Base-by-base conservation (phyloP, 805 yeast species). In the Saccharomyces mikatae region DNA sequence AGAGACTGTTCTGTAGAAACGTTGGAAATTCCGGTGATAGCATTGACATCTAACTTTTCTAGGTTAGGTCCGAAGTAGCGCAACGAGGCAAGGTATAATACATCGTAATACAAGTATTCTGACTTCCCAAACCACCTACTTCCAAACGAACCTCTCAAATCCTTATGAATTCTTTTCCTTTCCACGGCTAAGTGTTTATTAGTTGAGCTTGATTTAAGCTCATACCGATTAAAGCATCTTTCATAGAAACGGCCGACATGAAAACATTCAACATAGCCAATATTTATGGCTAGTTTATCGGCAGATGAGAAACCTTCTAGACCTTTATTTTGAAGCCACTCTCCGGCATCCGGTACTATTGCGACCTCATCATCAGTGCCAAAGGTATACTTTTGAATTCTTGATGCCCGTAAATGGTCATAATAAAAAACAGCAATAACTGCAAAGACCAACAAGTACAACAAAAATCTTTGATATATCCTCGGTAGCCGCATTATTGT, bases 71-170 rank as follows among this genome's bases (percentile, higher is more conserved):
- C 46, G n/a, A 17, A 31, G 24, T 41, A 21, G 11, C 28, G 31
- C 28, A 55, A 17, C 8, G 53, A 36, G 10, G 29, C 47, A 9
- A 53, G 10, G 22, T 50, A 14, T 22, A 53, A 31, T 2, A 54
- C 52, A 46, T 63, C 67, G 49, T 63, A 65, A 24, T 47, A 57
- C 14, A 64, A 36, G 51, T 60, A 63, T 46, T 61, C 59, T 1
- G 68, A 63, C 6, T 29, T 47, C 2, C 69, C 69, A 49, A 58
- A 52, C 65, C 67, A 60, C 11, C 53, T 48, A 47, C 51, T 55
- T 4, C 61, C 58, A 10, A 49, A 48, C 0, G 67, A 58, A 3
- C 62, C 64, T 17, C 51, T 51, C 13, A 64, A 30, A 52, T 67
- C 69, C 48, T 67, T 67, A 17, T 48, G 30, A 13, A 66, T 49